A percentile compares a stretch with the other conserved stretches of the same genome.
These are phyloP conservation scores for Candida cerambycidarum DNA, from an alignment of 805 yeast genomes.

Conservation along the genomic window DNA sequence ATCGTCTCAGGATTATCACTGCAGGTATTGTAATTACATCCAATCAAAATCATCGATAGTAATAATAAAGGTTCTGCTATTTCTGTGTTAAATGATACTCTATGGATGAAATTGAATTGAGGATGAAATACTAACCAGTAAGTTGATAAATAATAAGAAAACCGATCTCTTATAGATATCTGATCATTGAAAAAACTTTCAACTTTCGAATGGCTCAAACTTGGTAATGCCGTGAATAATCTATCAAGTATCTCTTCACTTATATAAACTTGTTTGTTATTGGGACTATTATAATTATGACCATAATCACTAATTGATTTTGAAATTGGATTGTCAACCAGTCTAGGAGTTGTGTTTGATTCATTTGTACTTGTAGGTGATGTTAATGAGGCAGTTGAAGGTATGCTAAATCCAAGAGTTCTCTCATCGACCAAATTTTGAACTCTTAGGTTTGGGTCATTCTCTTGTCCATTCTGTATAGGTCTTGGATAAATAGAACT, in stretches of 20 bases:
- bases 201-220: conserved; percentile 25
- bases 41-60: conserved; percentile 56
- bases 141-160: conserved; percentile 35
- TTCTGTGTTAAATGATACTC: conserved; percentile 54
- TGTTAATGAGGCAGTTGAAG: conserved; percentile 26
- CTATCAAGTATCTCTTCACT: conserved; percentile 37
- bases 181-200: conserved; percentile 26
- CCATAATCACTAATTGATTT: conserved; percentile 14
- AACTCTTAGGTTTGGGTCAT: not conserved
- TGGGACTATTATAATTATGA: conserved; percentile 21
- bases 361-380: conserved; percentile 34
- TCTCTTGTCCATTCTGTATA: not conserved
- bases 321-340: not conserved
- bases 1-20: conserved; percentile 11
- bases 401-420: conserved; percentile 13
- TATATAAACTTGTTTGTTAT: conserved; percentile 38
- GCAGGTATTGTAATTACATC: conserved; percentile 44
- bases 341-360: conserved; percentile 8
- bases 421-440: not conserved
- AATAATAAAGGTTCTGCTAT: conserved; percentile 50
- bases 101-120: conserved; percentile 58
- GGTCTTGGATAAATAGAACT: not conserved
- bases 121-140: conserved; percentile 65
- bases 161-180: conserved; percentile 25
- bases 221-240: conserved; percentile 29